A percentile compares a stretch with the other conserved stretches of the same genome.
Evolutionary conservation across 2,329 filamentous ascomycete species (phyloP).

Genomic region (Diplodia sapinea): DNA sequence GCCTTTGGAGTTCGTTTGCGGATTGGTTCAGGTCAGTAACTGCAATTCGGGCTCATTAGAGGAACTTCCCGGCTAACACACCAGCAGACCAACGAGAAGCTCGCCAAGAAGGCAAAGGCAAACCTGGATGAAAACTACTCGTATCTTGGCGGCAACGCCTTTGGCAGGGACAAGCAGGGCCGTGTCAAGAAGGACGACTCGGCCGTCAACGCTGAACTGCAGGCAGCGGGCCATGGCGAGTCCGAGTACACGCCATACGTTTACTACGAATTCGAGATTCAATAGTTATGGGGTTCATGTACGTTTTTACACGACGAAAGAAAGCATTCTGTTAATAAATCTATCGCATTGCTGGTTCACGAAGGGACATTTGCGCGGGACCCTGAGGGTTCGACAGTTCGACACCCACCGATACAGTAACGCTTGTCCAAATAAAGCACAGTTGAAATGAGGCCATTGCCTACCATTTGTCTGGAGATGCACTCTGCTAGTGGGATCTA

Average conservation of each 20-base stretch:
- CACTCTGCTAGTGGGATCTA: too few relatives aligned
- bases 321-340: slow-evolving; percentile 28
- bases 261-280: slow-evolving; percentile 91
- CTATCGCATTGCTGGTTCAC: slow-evolving; percentile 12
- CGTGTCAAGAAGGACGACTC: slow-evolving; percentile 89
- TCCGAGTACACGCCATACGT: slow-evolving; percentile 94
- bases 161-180: slow-evolving; percentile 90
- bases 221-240: slow-evolving; percentile 72
- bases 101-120: slow-evolving; percentile 71
- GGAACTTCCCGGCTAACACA: neutral
- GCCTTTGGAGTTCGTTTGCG: slow-evolving; percentile 86
- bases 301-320: slow-evolving; percentile 9
- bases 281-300: slow-evolving; percentile 15
- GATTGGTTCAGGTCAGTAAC: slow-evolving; percentile 72
- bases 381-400: neutral
- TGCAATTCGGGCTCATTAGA: neutral
- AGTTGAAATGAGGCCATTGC: neutral
- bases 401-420: neutral
- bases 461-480: neutral
- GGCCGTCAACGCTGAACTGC: slow-evolving; percentile 79
- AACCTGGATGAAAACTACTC: slow-evolving; percentile 81
- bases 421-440: neutral
- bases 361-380: neutral
- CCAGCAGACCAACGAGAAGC: slow-evolving; percentile 78
- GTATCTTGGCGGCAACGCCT: slow-evolving; percentile 92